A percentile compares a stretch with the other conserved stretches of the same genome.
Evolutionary conservation across 2,329 filamentous ascomycete genomes (phyloP).

Genomic region (Akanthomyces uredinophilus): DNA sequence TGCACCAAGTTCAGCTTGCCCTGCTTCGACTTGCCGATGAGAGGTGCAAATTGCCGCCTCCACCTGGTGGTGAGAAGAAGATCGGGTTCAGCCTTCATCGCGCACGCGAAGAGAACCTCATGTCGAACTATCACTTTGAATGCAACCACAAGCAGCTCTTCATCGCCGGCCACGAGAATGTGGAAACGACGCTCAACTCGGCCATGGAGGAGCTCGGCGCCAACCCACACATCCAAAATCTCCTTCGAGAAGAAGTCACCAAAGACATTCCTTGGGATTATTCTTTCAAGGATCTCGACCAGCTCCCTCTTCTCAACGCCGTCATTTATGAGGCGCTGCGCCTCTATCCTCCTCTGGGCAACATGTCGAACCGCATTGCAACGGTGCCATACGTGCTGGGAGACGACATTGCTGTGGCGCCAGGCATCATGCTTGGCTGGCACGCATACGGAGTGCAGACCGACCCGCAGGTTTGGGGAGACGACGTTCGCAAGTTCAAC

Average conservation of each 20-base stretch:
- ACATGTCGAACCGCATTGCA: slow-evolving; percentile 4
- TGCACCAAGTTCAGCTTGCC: not conserved
- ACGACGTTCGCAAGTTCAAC: not conserved
- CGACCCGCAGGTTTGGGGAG: not conserved
- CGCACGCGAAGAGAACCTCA: not conserved
- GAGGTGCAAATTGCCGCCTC: not conserved
- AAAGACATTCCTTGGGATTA: not conserved
- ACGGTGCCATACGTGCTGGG: not conserved
- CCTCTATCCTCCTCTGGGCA: slow-evolving; percentile 1
- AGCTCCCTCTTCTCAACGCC: not conserved
- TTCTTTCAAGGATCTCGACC: not conserved
- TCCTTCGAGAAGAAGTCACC: not conserved
- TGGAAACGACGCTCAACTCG: slow-evolving; percentile 2
- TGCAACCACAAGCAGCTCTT: slow-evolving; percentile 11
- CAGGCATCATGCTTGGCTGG: slow-evolving; percentile 4
- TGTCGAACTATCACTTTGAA: slow-evolving; percentile 4
- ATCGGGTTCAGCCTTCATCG: not conserved
- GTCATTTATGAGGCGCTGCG: slow-evolving; percentile 10
- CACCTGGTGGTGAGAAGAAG: not conserved
- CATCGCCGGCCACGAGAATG: slow-evolving; percentile 7
- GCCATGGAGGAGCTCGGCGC: slow-evolving; percentile 2
- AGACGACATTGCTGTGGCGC: not conserved
- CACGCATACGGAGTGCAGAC: slow-evolving; percentile 10
- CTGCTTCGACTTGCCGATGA: slow-evolving; percentile 1
- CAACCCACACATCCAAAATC: not conserved